Evolutionary conservation across 768 basidiomycete genomes (phyloP).

Genomic region (Brasilioporus rufonigricans): DNA sequence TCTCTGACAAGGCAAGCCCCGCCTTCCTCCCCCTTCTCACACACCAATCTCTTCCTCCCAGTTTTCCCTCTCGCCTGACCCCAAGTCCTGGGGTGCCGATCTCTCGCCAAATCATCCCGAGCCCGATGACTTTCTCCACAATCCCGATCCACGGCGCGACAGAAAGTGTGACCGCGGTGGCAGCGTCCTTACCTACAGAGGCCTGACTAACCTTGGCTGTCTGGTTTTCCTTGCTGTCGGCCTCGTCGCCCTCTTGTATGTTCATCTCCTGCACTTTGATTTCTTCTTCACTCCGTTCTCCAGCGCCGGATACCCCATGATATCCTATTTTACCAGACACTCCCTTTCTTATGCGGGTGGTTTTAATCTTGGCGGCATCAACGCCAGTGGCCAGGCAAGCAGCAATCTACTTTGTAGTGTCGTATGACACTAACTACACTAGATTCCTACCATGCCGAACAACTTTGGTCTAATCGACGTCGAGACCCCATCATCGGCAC

Average conservation of each 20-base stretch:
- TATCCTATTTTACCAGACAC: conserved; percentile 51
- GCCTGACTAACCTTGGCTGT: conserved; percentile 71
- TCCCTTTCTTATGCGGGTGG: conserved; percentile 51
- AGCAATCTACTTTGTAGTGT: background rate
- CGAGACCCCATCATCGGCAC: conserved; percentile 64
- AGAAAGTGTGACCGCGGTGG: conserved; percentile 52
- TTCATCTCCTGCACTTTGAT: background rate
- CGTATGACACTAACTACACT: background rate
- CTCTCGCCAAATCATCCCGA: conserved; percentile 56
- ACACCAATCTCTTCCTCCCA: conserved; percentile 26
- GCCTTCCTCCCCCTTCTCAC: background rate
- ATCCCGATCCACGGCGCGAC: conserved; percentile 66
- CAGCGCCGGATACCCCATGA: conserved; percentile 64
- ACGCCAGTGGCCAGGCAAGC: conserved; percentile 66
- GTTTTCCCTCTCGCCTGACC: conserved; percentile 76
- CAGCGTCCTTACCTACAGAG: conserved; percentile 64
- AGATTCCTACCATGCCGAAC: conserved; percentile 61
- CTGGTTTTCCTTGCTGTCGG: conserved; percentile 53
- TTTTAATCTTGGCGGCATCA: conserved; percentile 77
- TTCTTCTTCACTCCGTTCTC: conserved; percentile 1
- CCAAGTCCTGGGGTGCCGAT: conserved; percentile 68
- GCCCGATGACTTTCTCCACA: conserved; percentile 70
- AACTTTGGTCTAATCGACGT: conserved; percentile 72
- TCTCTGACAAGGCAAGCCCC: conserved; percentile 55
- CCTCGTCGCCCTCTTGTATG: conserved; percentile 60